A percentile compares a stretch with the other conserved stretches of the same genome.
Evolutionary conservation across 192 early-diverging fungal genomes (phyloP).

Genomic region (Mortierella hygrophila): DNA sequence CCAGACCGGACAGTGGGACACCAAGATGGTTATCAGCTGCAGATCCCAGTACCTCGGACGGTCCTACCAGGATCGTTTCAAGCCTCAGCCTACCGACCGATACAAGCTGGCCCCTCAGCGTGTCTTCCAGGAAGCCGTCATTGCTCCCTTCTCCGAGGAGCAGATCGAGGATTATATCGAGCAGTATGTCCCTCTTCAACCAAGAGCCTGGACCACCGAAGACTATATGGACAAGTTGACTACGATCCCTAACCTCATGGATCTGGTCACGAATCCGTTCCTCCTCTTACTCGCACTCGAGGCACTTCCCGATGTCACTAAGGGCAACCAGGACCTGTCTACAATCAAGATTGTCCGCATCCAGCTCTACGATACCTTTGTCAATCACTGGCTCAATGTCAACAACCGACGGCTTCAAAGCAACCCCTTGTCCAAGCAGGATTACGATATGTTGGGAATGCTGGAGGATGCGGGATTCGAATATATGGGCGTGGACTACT

Average conservation of each 20-base stretch:
- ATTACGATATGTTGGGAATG: background rate
- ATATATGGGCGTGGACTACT: background rate
- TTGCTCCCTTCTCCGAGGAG: background rate
- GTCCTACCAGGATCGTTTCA: background rate
- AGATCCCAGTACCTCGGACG: background rate
- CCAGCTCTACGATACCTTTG: background rate
- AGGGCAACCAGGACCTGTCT: background rate
- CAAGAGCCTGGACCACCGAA: background rate
- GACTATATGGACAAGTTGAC: background rate
- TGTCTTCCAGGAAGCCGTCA: constrained; percentile 11
- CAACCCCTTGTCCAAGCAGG: background rate
- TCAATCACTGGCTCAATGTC: background rate
- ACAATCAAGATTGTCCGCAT: background rate
- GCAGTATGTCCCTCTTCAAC: background rate
- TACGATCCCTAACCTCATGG: background rate
- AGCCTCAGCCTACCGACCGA: background rate
- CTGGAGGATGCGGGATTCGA: background rate
- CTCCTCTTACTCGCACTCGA: background rate
- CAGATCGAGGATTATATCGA: constrained; percentile 2
- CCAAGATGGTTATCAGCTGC: constrained; percentile 11
- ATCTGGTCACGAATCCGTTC: background rate
- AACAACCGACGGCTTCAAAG: background rate
- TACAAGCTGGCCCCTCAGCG: too few species aligned
- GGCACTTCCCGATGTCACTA: background rate
- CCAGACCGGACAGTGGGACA: background rate